Evolutionary conservation across 2,329 filamentous ascomycete genomes (phyloP), one percentile per base, ranked within the genome.

Genomic region (Sphaerulina musiva): DNA sequence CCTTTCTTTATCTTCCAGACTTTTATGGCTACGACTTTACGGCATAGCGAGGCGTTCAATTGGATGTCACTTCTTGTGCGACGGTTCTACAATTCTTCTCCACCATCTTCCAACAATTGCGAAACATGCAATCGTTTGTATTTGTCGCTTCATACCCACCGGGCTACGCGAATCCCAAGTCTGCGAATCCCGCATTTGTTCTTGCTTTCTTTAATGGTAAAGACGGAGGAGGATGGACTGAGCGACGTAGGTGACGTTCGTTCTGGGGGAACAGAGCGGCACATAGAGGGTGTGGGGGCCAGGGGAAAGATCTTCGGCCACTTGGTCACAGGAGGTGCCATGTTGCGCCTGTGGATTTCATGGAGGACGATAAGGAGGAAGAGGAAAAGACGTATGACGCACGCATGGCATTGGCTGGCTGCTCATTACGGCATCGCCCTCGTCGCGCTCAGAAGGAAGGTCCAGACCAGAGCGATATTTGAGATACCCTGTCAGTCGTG

Each of bases 1-100:
- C 39, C 32, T 45, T 39, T 40, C 40, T 51, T 42, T 12, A 57
- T 51, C 44, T 48, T 43, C 49, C 53, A 43, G 36, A 43, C 17
- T 46, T 40, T 48, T 48, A 51, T 59, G 53, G 51, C 48, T 59
- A 59, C 56, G 53, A 59, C 48, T 48, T 48, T 54, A 51, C 49
- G 48, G 51, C 55, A 59, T 55, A 55, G 55, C 52, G 52, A 42
- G 52, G 49, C 55, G 56, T 39, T 41, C 32, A 29, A 34, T 47
- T 26, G 47, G 39, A 40, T 49, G 26, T 26, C 38, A 49, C 47
- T 49, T 42, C 26, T 41, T 34, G n/a, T 36, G 29, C 29, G 14
- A n/a, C 41, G 46, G 46, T 39, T 48, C 38, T 48, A 6, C 34
- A 41, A 31, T 51, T 45, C 40, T 51, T 43, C 12, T 14, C 9